Conservation (phyloP, 371 early-diverging fungal species). For the Saksenaea oblongispora region DNA sequence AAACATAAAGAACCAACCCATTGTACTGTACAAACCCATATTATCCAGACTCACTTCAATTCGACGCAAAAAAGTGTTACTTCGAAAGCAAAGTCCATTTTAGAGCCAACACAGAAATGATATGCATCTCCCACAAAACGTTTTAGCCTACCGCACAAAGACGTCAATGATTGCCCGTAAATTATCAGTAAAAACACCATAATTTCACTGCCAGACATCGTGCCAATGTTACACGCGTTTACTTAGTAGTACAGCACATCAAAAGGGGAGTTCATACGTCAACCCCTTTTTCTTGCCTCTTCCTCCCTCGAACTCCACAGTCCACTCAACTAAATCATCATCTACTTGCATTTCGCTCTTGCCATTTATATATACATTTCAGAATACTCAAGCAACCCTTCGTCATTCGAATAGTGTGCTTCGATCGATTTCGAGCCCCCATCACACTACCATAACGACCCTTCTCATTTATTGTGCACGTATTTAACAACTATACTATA, state of each 20-base stretch:
- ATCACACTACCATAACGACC: neutral
- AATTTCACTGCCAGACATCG: conserved; percentile 2
- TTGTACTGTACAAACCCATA: too few species aligned
- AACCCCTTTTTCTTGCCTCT: conserved; percentile 2
- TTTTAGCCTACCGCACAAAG: too few species aligned
- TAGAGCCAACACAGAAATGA: too few species aligned
- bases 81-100: too few species aligned
- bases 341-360: neutral
- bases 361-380: neutral
- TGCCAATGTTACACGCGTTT: conserved; percentile 1
- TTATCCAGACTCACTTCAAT: too few species aligned
- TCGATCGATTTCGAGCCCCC: neutral
- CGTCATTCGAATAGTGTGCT: neutral
- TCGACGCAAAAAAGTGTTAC: too few species aligned
- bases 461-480: neutral
- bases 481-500: neutral
- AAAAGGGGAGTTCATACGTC: conserved; percentile 5
- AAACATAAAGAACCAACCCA: too few species aligned
- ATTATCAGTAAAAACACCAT: too few species aligned
- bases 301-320: conserved; percentile 1
- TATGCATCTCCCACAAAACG: too few species aligned
- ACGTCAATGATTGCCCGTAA: too few species aligned
- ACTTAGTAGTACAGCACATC: neutral
- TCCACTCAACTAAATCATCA: conserved; percentile 1
- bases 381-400: neutral